Evolutionary conservation across 805 yeast species (phyloP), one percentile per base, ranked within the genome.

Genomic region (Lachancea lanzarotensis): DNA sequence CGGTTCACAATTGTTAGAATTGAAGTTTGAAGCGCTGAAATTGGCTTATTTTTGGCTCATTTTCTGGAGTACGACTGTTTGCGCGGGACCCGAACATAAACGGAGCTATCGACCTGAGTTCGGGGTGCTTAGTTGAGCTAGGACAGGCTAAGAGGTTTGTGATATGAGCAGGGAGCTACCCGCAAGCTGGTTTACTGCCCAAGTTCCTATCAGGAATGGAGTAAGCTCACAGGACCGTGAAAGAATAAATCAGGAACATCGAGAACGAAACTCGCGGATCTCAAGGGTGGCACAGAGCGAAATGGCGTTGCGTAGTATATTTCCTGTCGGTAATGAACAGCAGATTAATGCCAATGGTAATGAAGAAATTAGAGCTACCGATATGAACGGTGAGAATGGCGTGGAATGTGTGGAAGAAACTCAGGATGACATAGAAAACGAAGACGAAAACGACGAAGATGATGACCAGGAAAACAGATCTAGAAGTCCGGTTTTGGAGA

Each of bases 171-270:
- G 48, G 10, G 54, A 54, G 25, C 48, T 52, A 32, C 56, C 57
- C 30, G 57, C 54, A 10, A 45, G 52, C 36, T 52, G 57, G 56
- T 54, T 54, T 30, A 51, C 57, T 3, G 44, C 43, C 30, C 38
- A 48, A 16, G 43, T 45, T 9, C 56, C 56, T 25, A 40, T 48
- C 13, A 51, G 56, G 26, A 52, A 48, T 27, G 46, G 47, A 5
- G 29, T 46, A 25, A 40, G 46, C 26, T 50, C 42, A 6, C 53
- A 49, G 17, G 51, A 49, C 7, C 44, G 54, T 25, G 56, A 52
- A 22, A 37, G 45, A 37, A 18, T 49, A 4, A 45, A 51, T 34
- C 52, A 53, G 31, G 56, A 52, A 42, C 54, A 51, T 44, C 54
- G 56, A 8, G 54, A 51, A 38, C 45, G 56, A 32, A 47, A 51